Percentiles rank a stretch among this genome's conserved stretches.
Evolutionary conservation across 2,329 filamentous ascomycete genomes (phyloP).

Genomic region (Penicillium oxalicum): DNA sequence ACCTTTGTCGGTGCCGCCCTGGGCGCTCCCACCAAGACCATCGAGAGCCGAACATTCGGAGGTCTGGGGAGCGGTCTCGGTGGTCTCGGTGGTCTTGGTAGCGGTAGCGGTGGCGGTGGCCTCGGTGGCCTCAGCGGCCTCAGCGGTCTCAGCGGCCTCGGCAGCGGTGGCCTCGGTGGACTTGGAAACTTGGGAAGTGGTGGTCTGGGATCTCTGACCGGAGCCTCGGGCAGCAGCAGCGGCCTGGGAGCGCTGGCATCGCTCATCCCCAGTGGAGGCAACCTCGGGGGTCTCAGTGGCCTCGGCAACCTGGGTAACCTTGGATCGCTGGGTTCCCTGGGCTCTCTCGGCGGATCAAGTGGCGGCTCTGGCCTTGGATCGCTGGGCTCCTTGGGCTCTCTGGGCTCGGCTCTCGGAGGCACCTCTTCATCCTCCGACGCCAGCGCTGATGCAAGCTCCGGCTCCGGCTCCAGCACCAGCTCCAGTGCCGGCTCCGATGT

Average conservation of each 20-base stretch:
- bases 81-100: neutral
- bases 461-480: neutral
- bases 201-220: neutral
- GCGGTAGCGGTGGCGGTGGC: constrained; percentile 4
- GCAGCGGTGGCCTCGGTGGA: neutral
- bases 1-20: constrained; percentile 18
- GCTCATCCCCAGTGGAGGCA: constrained; percentile 2
- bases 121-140: constrained; percentile 11
- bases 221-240: constrained; percentile 1
- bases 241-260: constrained; percentile 12
- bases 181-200: neutral
- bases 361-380: neutral
- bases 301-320: neutral
- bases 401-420: neutral
- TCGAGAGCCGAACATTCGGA: constrained; percentile 19
- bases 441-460: neutral
- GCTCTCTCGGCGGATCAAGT: neutral
- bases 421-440: neutral
- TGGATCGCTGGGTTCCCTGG: neutral
- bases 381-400: neutral
- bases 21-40: constrained; percentile 20
- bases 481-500: too few species aligned
- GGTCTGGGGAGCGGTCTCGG: constrained; percentile 9
- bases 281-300: neutral
- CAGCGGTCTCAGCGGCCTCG: neutral